Evolutionary conservation across 345 rosid genomes (phyloP), one percentile per base, ranked within the genome.

Genomic region (Salix udensis): DNA sequence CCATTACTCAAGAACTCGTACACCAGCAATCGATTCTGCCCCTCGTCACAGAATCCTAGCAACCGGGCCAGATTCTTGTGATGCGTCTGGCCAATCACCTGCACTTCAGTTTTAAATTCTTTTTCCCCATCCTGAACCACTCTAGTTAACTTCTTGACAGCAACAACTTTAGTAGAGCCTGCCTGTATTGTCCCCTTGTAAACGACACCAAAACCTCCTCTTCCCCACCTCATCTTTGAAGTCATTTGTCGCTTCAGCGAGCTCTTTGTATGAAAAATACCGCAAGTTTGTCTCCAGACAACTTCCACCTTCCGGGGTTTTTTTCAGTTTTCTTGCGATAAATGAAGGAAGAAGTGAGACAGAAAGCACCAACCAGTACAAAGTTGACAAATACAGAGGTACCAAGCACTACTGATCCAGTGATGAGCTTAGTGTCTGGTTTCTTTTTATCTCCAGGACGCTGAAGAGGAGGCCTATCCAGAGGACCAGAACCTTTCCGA

Each of bases 211-310:
- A 77, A 85, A 26, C 72, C 37, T 12, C 87, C 87, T 28, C 78
- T 75, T 48, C 82, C 82, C 76, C 5, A 87, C 42, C n/a, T 85
- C 85, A 61, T 87, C 89, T 78, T 77, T 75, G 80, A 87, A 87
- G 3, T 74, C 79, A 31, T 72, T 37, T 68, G 89, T 83, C n/a
- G 86, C 86, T 53, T 44, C 73, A 31, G 65, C 62, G 6, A 87
- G 82, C 76, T 87, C 85, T 46, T 66, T 72, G 73, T 77, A 87
- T 7, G 65, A 79, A 55, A 87, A 84, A 37, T 50, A 66, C 1
- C 72, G 74, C 69, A 87, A 65, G 50, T 81, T 84, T 23, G 79
- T 72, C 44, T 76, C 79, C 26, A 68, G n/a, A 28, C 36, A 21
- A 39, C 16, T 12, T 39, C 18, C 16, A 12, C 34, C 53, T 9